These are phyloP conservation scores for Giardia muris DNA, from an alignment of 208 protist genomes.

Conservation along the genomic window DNA sequence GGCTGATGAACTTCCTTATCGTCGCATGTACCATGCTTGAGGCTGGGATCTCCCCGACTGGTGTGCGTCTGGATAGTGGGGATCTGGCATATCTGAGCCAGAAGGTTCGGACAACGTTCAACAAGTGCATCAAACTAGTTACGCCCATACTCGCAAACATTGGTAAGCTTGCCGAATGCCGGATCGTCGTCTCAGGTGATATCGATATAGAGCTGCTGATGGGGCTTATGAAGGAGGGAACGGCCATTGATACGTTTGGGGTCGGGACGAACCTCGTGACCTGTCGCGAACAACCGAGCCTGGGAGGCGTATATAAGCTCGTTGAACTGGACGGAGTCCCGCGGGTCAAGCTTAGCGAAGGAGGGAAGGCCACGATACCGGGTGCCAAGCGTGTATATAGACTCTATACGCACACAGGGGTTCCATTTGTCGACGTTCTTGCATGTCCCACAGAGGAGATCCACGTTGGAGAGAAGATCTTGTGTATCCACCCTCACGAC, in stretches of 20 bases:
- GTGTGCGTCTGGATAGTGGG: conserved; percentile 56
- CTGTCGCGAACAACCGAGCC: conserved; percentile 59
- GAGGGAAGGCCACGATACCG: conserved; percentile 57
- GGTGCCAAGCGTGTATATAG: conserved; percentile 54
- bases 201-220: conserved; percentile 55
- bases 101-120: conserved; percentile 47
- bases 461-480: not conserved
- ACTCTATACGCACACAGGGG: conserved; percentile 38
- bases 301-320: conserved; percentile 70
- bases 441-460: not conserved
- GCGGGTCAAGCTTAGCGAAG: conserved; percentile 59
- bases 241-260: conserved; percentile 60
- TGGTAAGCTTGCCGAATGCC: conserved; percentile 43
- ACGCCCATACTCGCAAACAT: not conserved
- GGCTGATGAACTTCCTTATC: conserved; percentile 51
- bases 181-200: conserved; percentile 60
- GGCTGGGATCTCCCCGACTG: conserved; percentile 47
- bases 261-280: conserved; percentile 71
- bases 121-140: not conserved
- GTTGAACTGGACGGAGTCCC: conserved; percentile 54
- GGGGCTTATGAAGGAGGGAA: conserved; percentile 47
- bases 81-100: conserved; percentile 61
- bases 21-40: conserved; percentile 32
- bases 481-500: not conserved
- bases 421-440: conserved; percentile 14